Conservation (phyloP, 331 rosid species). For the Spiraea crenata region DNA sequence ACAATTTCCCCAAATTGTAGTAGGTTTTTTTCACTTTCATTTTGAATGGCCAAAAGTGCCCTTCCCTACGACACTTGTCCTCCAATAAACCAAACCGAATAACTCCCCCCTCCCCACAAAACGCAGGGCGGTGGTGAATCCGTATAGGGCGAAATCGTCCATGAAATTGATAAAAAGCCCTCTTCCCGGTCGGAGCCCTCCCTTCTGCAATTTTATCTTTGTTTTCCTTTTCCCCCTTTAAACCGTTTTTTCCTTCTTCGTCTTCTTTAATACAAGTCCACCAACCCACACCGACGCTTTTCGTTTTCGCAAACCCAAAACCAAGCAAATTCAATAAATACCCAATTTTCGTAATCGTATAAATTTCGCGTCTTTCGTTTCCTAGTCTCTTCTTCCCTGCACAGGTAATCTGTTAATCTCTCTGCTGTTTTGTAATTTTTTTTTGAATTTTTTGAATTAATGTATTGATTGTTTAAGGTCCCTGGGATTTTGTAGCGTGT, state of each 20-base stretch:
- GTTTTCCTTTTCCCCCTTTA: conserved; percentile 2
- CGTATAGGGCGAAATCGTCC: background rate
- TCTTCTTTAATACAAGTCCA: conserved; percentile 16
- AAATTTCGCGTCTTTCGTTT: background rate
- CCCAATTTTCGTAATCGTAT: background rate
- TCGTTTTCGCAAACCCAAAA: conserved; percentile 15
- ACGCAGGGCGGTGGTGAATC: background rate
- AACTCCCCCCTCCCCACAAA: background rate
- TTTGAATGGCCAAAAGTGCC: background rate
- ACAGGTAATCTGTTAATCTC: conserved; percentile 21
- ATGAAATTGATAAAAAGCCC: background rate
- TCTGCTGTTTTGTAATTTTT: background rate
- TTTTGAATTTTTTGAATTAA: background rate
- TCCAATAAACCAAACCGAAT: background rate
- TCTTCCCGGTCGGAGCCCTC: conserved; percentile 15
- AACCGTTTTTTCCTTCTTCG: conserved; percentile 25
- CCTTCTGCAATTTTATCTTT: background rate
- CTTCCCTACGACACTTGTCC: background rate
- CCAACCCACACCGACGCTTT: conserved; percentile 37
- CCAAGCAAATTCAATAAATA: background rate
- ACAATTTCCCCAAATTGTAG: background rate
- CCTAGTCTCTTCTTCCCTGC: conserved; percentile 17
- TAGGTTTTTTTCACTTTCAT: no score
- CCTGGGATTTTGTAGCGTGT: conserved; percentile 15
- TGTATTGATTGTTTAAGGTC: conserved; percentile 4